These are phyloP conservation scores for Tulasnella sp. DNA, from an alignment of 768 basidiomycete genomes.

Conservation along the genomic window DNA sequence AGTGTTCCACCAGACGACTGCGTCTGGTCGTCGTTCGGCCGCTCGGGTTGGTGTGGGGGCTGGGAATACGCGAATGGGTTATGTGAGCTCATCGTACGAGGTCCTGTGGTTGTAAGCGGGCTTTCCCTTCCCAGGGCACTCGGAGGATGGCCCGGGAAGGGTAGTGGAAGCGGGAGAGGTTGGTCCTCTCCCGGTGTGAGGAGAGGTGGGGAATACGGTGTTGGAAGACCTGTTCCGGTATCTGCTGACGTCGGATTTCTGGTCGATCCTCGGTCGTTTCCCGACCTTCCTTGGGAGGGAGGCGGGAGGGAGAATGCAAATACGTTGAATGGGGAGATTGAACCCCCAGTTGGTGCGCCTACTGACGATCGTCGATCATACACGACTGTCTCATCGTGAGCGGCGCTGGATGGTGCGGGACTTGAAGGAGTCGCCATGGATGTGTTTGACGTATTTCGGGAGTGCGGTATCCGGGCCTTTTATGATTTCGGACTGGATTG, in stretches of 20 bases:
- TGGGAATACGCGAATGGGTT: too few relatives aligned
- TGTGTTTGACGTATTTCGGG: too few relatives aligned
- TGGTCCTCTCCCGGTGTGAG: background rate
- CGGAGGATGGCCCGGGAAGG: background rate
- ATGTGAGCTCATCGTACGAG: too few relatives aligned
- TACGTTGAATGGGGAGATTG: background rate
- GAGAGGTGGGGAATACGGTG: background rate
- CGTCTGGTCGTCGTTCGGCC: too few relatives aligned
- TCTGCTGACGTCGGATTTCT: background rate
- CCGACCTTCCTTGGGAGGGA: background rate
- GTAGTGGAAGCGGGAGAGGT: background rate
- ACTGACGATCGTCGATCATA: background rate
- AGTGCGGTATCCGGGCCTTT: too few relatives aligned
- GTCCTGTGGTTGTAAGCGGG: background rate
- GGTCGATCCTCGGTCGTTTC: too few relatives aligned
- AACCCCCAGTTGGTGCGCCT: background rate
- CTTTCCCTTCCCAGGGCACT: background rate
- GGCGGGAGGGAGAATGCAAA: background rate
- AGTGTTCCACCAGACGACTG: too few relatives aligned
- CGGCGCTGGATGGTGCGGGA: too few relatives aligned
- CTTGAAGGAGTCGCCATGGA: too few relatives aligned
- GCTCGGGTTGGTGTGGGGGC: too few relatives aligned
- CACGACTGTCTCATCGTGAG: background rate
- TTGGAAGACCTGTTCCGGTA: background rate
- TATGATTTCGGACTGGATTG: too few relatives aligned